phyloP scores from a whole-genome alignment of 805 yeast genomes.

The Yarrowia alimentaria region DNA sequence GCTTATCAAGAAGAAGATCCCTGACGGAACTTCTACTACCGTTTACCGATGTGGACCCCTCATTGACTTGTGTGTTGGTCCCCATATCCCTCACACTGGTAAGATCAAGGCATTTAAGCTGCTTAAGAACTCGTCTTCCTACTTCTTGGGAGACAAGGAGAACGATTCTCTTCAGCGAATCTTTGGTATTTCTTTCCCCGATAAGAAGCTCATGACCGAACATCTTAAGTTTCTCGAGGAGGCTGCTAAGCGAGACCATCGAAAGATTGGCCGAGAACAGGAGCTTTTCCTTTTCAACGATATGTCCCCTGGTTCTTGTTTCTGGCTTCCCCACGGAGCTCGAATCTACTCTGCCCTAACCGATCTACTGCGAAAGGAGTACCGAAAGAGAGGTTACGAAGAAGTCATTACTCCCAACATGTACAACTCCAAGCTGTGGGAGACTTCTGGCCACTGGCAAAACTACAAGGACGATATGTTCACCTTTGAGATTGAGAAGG shows the following conservation, averaged over 20 bases:
- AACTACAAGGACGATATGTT: constrained; percentile 98
- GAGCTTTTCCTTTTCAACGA: constrained; percentile 94
- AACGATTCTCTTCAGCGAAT: constrained; percentile 96
- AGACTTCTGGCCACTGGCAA: constrained; percentile 98
- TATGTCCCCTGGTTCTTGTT: constrained; percentile 95
- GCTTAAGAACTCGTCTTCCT: constrained; percentile 92
- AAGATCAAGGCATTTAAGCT: constrained; percentile 91
- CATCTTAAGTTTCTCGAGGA: constrained; percentile 92
- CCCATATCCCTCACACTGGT: constrained; percentile 97
- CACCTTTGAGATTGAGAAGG: constrained; percentile 94
- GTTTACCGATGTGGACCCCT: constrained; percentile 97
- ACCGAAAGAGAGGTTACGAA: constrained; percentile 90
- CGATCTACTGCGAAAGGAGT: constrained; percentile 77
- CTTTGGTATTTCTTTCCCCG: constrained; percentile 98
- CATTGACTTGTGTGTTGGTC: constrained; percentile 96
- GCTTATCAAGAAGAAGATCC: constrained; percentile 80
- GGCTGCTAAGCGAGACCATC: constrained; percentile 88
- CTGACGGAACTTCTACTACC: constrained; percentile 94
- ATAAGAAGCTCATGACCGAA: constrained; percentile 91
- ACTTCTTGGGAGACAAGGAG: constrained; percentile 87
- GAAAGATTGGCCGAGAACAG: constrained; percentile 95
- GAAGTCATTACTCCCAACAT: constrained; percentile 99
- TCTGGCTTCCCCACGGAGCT: constrained; percentile 99
- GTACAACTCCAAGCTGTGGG: constrained; percentile 98
- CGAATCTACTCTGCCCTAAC: constrained; percentile 89